Evolutionary conservation across 208 protist species (phyloP).

Genomic region (Leishmania braziliensis): DNA sequence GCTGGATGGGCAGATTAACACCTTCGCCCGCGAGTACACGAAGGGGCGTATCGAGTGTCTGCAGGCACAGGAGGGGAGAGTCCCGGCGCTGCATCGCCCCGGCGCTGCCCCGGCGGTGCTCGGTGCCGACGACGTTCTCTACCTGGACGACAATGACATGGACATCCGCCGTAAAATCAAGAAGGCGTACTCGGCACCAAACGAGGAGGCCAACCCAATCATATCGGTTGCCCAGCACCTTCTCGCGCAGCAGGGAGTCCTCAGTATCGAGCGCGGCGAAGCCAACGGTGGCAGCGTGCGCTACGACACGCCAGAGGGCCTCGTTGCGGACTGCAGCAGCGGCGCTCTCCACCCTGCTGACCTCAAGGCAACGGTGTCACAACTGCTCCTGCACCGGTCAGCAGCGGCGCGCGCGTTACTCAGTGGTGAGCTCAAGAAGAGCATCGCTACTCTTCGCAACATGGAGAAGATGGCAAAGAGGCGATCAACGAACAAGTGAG

Average conservation of each 20-base stretch:
- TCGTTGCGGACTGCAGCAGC: slow-evolving; percentile 66
- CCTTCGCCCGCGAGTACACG: slow-evolving; percentile 57
- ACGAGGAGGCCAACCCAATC: slow-evolving; percentile 90
- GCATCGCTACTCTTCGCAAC: slow-evolving; percentile 55
- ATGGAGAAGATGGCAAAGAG: slow-evolving; percentile 80
- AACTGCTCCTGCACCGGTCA: slow-evolving; percentile 49
- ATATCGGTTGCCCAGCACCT: slow-evolving; percentile 85
- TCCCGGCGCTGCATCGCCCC: slow-evolving; percentile 89
- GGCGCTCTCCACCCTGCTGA: slow-evolving; percentile 90
- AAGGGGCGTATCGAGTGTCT: slow-evolving; percentile 42
- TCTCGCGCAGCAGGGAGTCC: slow-evolving; percentile 28
- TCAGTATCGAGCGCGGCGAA: slow-evolving; percentile 61
- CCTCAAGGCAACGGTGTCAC: slow-evolving; percentile 91
- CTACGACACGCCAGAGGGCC: slow-evolving; percentile 40
- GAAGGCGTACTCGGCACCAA: slow-evolving; percentile 94
- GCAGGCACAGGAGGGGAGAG: slow-evolving; percentile 32
- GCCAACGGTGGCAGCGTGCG: slow-evolving; percentile 64
- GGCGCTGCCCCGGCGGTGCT: slow-evolving; percentile 63
- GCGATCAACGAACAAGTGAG: slow-evolving; percentile 25
- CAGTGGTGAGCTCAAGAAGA: slow-evolving; percentile 69
- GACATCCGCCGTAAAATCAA: slow-evolving; percentile 96
- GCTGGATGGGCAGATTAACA: slow-evolving; percentile 44
- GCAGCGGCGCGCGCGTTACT: slow-evolving; percentile 40
- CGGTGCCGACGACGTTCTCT: slow-evolving; percentile 96
- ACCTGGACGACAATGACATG: slow-evolving; percentile 96